These are phyloP conservation scores for Brettanomyces custersianus DNA, from an alignment of 805 yeast species.

Conservation along the genomic window DNA sequence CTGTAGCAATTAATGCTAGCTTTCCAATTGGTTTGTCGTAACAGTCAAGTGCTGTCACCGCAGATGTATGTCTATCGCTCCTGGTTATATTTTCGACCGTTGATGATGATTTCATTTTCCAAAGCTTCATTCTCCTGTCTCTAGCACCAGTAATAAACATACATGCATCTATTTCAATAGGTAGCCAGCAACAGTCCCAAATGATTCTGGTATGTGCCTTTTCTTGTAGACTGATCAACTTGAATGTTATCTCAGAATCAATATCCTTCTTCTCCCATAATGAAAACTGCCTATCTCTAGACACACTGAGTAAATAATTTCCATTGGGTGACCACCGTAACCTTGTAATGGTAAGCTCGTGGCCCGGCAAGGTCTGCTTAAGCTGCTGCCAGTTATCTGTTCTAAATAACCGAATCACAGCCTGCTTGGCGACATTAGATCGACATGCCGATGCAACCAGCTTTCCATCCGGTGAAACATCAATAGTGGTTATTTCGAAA, in stretches of 20 bases:
- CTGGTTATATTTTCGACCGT: constrained; percentile 27
- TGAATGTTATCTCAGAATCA: constrained; percentile 14
- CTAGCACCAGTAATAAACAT: constrained; percentile 81
- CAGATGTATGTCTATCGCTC: constrained; percentile 34
- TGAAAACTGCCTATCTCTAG: constrained; percentile 83
- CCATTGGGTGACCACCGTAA: constrained; percentile 68
- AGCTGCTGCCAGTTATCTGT: constrained; percentile 52
- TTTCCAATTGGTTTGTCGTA: constrained; percentile 23
- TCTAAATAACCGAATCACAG: constrained; percentile 72
- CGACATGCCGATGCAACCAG: constrained; percentile 85
- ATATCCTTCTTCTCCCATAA: constrained; percentile 46
- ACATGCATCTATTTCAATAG: constrained; percentile 28
- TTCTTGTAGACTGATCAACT: constrained; percentile 26
- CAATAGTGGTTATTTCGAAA: constrained; percentile 79
- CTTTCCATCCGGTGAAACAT: constrained; percentile 51
- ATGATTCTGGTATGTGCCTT: constrained; percentile 88
- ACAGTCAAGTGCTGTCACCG: constrained; percentile 64
- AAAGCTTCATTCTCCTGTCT: constrained; percentile 67
- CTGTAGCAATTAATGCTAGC: constrained; percentile 45
- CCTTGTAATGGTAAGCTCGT: constrained; percentile 78
- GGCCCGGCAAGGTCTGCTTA: constrained; percentile 55
- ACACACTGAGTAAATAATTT: constrained; percentile 51
- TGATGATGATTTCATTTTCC: constrained; percentile 32
- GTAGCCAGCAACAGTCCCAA: constrained; percentile 93
- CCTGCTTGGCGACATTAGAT: constrained; percentile 77